Base-by-base conservation (phyloP, 2,329 filamentous ascomycete genomes). In the Colletotrichum sp. region DNA sequence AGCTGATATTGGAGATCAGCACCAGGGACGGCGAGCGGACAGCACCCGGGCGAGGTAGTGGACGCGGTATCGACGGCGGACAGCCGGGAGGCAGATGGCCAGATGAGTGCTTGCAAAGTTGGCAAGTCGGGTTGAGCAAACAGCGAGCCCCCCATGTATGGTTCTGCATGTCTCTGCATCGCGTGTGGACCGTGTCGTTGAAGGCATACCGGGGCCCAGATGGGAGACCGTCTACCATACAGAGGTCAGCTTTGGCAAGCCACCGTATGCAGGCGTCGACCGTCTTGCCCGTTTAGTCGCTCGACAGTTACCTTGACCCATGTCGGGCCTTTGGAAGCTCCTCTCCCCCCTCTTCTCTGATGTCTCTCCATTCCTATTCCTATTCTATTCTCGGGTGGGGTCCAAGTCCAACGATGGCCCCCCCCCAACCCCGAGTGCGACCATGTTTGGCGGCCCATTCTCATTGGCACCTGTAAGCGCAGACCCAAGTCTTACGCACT, bases 391-490 rank as follows among this genome's bases (percentile, higher is more conserved):
- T 77, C 61, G 74, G 69, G 76, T 77, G 76, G 76, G 72, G 73
- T 73, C 69, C 52, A 67, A 49, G 44, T 49, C 44, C 44, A 49
- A 49, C 44, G 44, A 49, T 49, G 67, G 79, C n/a, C n/a, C 80
- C 79, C 76, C 75, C 15, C 78, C 75, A 78, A 78, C 69, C 65
- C 29, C 30, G 67, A 71, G 66, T 75, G 72, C 76, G 77, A 72
- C 72, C 72, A 74, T 27, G 30, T 78, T 74, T 59, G 67, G 68
- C 78, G 78, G 78, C 78, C 81, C 81, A 79, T 79, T 80, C 82
- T 85, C 82, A 88, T 89, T 88, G 87, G 87, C 79, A 81, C 81
- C 81, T 85, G 81, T 87, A 88, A 89, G 87, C 87, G 87, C 87
- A 89, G 61, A 63, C 63, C 75, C 29, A 71, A 69, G 61, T 78